phyloP scores from a whole-genome alignment of 139 green algal genomes.

The Chlorella vulgaris region DNA sequence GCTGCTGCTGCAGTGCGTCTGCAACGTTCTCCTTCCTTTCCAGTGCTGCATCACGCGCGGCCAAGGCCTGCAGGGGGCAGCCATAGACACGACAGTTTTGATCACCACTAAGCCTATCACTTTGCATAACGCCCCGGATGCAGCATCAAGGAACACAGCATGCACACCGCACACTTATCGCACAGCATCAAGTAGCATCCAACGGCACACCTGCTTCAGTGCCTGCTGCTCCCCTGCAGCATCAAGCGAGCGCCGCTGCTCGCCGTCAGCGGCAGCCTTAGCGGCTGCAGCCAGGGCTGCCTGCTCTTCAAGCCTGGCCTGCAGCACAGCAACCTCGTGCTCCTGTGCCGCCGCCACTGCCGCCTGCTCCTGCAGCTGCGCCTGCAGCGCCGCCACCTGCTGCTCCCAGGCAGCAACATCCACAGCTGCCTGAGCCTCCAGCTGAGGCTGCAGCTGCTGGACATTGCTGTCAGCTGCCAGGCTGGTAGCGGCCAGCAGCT shows the following conservation, averaged over 20 bases:
- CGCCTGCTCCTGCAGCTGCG: conserved; percentile 10
- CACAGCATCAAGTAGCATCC: neutral
- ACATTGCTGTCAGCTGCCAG: neutral
- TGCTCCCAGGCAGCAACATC: neutral
- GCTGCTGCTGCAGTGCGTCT: neutral
- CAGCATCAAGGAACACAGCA: too few relatives aligned
- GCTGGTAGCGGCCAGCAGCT: neutral
- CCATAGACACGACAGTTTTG: neutral
- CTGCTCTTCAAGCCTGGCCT: neutral
- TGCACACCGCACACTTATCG: neutral
- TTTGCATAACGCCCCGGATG: too few relatives aligned
- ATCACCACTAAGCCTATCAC: too few relatives aligned
- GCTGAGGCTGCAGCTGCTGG: conserved; percentile 13
- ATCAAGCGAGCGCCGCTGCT: conserved; percentile 9
- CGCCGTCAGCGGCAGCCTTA: neutral
- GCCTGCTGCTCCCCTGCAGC: conserved; percentile 2
- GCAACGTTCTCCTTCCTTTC: conserved; percentile 22
- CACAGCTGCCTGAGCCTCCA: too few relatives aligned
- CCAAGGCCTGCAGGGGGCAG: neutral
- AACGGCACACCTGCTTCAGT: conserved; percentile 7
- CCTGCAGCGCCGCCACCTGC: conserved; percentile 15
- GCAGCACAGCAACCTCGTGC: conserved; percentile 5
- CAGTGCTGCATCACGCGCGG: conserved; percentile 7
- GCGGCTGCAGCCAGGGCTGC: neutral
- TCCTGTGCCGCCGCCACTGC: neutral